Percentiles rank a stretch among this genome's conserved stretches.
Conservation (phyloP, 2,329 filamentous ascomycete species). For the Hypoxylon sp. region DNA sequence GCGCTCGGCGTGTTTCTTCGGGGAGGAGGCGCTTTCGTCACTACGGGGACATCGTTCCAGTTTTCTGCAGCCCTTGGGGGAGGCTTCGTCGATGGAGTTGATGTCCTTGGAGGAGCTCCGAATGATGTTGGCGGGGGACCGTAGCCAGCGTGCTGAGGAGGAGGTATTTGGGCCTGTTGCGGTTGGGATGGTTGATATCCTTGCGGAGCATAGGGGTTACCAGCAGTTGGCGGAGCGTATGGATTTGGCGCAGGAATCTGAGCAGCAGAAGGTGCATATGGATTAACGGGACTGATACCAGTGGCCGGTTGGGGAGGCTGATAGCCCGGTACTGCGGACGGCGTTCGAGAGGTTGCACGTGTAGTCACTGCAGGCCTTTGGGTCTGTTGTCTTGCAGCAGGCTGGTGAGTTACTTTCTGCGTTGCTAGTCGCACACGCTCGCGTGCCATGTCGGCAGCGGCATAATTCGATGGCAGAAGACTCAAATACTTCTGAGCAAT, state of each 20-base stretch:
- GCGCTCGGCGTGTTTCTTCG: slow-evolving; percentile 81
- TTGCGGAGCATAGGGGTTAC: slow-evolving; percentile 58
- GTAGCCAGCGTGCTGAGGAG: slow-evolving; percentile 44
- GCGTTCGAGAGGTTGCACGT: slow-evolving; percentile 46
- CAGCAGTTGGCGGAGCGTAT: slow-evolving; percentile 51
- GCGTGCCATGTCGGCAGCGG: slow-evolving; percentile 87
- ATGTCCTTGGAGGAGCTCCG: slow-evolving; percentile 73
- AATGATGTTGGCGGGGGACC: slow-evolving; percentile 59
- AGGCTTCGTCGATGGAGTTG: slow-evolving; percentile 75
- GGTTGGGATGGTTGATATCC: slow-evolving; percentile 71
- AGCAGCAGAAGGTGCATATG: slow-evolving; percentile 54
- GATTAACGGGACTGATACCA: slow-evolving; percentile 50
- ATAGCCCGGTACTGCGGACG: slow-evolving; percentile 57
- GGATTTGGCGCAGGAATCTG: slow-evolving; percentile 54
- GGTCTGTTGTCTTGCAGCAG: slow-evolving; percentile 51
- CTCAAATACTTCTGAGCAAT: slow-evolving; percentile 93
- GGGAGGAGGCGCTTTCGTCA: slow-evolving; percentile 78
- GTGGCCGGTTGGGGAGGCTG: slow-evolving; percentile 62
- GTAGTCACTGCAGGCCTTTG: slow-evolving; percentile 54
- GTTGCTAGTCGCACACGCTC: slow-evolving; percentile 89
- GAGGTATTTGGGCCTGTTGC: slow-evolving; percentile 46
- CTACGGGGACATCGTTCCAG: slow-evolving; percentile 96
- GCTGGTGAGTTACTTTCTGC: slow-evolving; percentile 64
- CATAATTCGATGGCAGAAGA: slow-evolving; percentile 85
- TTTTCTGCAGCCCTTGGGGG: slow-evolving; percentile 80